Base-by-base conservation (phyloP, 306 rosid species). In the Sesbania bispinosa region DNA sequence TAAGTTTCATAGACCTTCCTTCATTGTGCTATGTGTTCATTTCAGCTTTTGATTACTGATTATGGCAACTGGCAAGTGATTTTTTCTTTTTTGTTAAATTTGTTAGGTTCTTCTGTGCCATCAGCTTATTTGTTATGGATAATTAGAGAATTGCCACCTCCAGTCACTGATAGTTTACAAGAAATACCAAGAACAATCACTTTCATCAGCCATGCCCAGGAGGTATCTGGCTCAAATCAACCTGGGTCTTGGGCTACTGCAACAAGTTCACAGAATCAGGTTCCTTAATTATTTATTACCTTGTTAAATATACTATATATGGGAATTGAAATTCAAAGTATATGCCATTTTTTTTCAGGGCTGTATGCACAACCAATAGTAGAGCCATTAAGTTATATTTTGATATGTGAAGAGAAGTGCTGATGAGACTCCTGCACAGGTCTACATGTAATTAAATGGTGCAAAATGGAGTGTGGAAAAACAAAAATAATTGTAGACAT, bases 91-190 rank as follows among this genome's bases (percentile, higher is more conserved):
- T 58, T 35, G 53, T 24, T 51, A 52, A 51, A 30, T 50, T 62
- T 73, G 36, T 30, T 67, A 90, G 93, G 96, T 42, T 84, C 86
- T 70, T 83, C 77, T 77, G 70, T 85, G 23, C 93, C 96, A 9
- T 85, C 96, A 9, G 89, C 93, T 61, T 82, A 73, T 78, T 71
- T 84, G 42, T 67, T 90, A 70, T 89, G 96, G 96, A 80, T 83
- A 39, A 84, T 82, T 67, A 84, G 93, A 82, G 92, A 85, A 79
- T 58, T 89, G 81, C 96, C 90, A 20, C 86, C 90, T 9, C 79
- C 75, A 5, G 70, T 64, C 33, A 57, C 62, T 19, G 54, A 73
- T 73, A 53, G 60, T 48, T 60, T 18, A 81, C 65, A 10, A 45
- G 85, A 85, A 67, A 80, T 87, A 72, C 70, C 88, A 15, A 78